These are phyloP conservation scores for Beta corolliflora DNA, from an alignment of 179 eudicot species.

Conservation along the genomic window DNA sequence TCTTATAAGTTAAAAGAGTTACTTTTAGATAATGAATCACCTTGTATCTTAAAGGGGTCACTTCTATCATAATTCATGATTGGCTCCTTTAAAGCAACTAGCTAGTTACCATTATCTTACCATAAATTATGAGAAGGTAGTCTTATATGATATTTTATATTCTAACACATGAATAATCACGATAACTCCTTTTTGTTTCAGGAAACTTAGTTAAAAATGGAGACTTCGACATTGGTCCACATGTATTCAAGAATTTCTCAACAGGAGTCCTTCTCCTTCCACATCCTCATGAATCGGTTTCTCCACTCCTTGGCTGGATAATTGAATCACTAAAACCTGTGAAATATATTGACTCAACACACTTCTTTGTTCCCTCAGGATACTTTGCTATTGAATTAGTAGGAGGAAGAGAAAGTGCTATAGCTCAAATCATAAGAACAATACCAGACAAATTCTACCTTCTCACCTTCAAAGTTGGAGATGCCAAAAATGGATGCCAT, in stretches of 20 bases:
- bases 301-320: slow-evolving; percentile 58
- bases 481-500: slow-evolving; percentile 53
- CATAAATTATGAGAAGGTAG: no score
- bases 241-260: slow-evolving; percentile 52
- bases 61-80: no score
- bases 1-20: no score
- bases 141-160: no score
- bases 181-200: background rate
- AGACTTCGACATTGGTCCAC: slow-evolving; percentile 56
- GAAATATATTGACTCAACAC: slow-evolving; percentile 56
- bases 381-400: slow-evolving; percentile 50
- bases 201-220: slow-evolving; percentile 56
- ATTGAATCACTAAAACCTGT: slow-evolving; percentile 62
- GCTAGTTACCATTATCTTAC: no score
- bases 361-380: slow-evolving; percentile 55
- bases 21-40: no score
- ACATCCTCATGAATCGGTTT: slow-evolving; percentile 41
- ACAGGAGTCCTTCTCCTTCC: slow-evolving; percentile 63
- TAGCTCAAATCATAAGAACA: slow-evolving; percentile 55
- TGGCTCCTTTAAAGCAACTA: no score
- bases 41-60: no score
- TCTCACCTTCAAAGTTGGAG: slow-evolving; percentile 53
- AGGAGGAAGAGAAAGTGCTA: slow-evolving; percentile 65
- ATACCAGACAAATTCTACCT: slow-evolving; percentile 34
- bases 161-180: background rate